Evolutionary conservation across 148 eudicot genomes (phyloP), one percentile per base, ranked within the genome.

Genomic region (Chenopodium album): DNA sequence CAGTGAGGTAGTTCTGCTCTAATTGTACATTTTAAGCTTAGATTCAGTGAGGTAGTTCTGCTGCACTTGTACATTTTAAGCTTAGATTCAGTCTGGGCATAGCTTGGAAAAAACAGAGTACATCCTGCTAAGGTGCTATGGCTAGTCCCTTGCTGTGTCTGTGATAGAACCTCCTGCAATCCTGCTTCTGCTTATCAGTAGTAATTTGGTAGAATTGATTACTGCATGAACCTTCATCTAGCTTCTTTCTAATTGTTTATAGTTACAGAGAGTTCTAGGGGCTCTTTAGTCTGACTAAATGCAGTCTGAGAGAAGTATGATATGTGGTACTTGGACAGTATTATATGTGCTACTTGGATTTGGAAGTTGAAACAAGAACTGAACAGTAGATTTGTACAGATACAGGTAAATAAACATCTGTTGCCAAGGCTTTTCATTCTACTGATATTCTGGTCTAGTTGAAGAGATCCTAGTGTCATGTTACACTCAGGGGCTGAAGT

Each of bases 181-280:
- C 3, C 63, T 52, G 12, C 52, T 72, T 48, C 20, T 73, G 75
- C 59, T 44, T 6, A 63, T 10, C 56, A 68, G 52, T 73, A 26
- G 44, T 56, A 29, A 20, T 64, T n/a, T 62, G 41, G 20, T n/a
- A 48, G 29, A 29, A 1, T 44, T 9, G 62, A 65, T 20, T 0
- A n/a, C 75, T 71, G 52, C 75, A 44, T 44, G 34, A 41, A 32
- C 52, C 20, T 79, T 31, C 19, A 54, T 50, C 73, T 73, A 62
- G 77, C 16, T 62, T 41, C 70, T 71, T 23, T 32, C 60, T 52
- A 52, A 44, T 32, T 68, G 34, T 79, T 71, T 34, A 65, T 37
- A 34, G 19, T 13, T 16, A 17, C 10, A 54, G 60, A 54, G 60
- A 54, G 60, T 54, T 2, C 14, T 12, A 34, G 7, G 44, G 46